Evolutionary conservation across 768 basidiomycete genomes (phyloP), one percentile per base, ranked within the genome.

Genomic region (Suillus alpinus): DNA sequence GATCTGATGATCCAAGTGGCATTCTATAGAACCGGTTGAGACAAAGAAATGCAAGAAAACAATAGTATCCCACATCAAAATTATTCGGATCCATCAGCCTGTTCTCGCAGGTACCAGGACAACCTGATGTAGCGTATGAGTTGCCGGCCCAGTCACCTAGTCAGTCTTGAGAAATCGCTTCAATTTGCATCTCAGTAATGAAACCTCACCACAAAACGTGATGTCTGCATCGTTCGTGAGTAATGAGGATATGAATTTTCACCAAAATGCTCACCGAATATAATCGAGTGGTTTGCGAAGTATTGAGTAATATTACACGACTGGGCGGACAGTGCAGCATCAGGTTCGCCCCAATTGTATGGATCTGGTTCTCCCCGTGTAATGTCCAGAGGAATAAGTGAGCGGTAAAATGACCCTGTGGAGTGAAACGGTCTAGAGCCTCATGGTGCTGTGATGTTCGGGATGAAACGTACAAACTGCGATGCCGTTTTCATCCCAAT

Each of bases 131-230:
- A 5, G 83, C 81, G 66, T 92, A 92, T 5, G 88, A 86, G 69
- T 91, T 91, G 31, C 90, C 91, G 16, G 91, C 91, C 91, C 91
- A 92, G 73, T 91, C 90, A 65, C 87, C 88, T 89, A 53, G 13
- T 63, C 8, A 58, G 23, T 32, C 52, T 58, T 69, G 26, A 65
- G 56, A 44, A 58, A 37, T 29, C 39, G 20, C 7, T 26, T 37
- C 18, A 34, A 55, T 40, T 29, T 29, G 10, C 4, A 55, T 16
- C n/a, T 47, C 16, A 56, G 26, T 56, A 20, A 59, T 59, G 60
- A 56, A 59, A 56, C 58, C 79, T 68, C 70, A 86, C 90, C 91
- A 67, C 91, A 92, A 66, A 92, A 89, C 2, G 91, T 92, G 65
- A 92, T 91, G 70, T 92, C 90, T 92, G 46, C 31, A 44, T 49